Conservation (phyloP, 2,329 filamentous ascomycete species). For the Zelopaecilomyces penicillatus region DNA sequence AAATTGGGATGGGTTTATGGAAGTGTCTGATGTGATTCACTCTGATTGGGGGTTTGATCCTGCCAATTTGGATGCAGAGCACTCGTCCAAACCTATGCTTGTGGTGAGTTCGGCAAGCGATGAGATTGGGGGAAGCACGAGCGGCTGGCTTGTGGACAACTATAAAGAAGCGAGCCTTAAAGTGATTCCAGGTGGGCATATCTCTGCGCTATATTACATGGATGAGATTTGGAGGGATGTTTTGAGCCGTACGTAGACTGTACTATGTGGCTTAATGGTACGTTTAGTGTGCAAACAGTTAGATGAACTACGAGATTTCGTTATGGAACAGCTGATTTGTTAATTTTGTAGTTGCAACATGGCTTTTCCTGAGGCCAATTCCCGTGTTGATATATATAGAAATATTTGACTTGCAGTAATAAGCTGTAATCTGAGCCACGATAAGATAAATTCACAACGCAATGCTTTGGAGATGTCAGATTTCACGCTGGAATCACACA, state of each 20-base stretch:
- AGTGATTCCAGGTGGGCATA: conserved; percentile 13
- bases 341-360: too few species aligned
- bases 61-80: not conserved
- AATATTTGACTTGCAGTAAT: too few species aligned
- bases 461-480: too few species aligned
- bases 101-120: conserved; percentile 11
- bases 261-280: too few species aligned
- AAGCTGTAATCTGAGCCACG: too few species aligned
- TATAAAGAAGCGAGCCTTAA: conserved; percentile 10
- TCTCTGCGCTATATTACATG: conserved; percentile 14
- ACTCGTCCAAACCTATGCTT: conserved; percentile 13
- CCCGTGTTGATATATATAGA: too few species aligned
- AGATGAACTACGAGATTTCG: too few species aligned
- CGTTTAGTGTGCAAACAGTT: too few species aligned
- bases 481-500: too few species aligned
- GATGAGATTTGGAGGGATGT: conserved; percentile 14
- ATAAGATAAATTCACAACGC: too few species aligned
- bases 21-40: conserved; percentile 16
- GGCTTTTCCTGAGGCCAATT: too few species aligned
- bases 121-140: conserved; percentile 12
- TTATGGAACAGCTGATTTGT: too few species aligned
- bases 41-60: conserved; percentile 17
- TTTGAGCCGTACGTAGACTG: not conserved
- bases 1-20: conserved; percentile 17
- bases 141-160: conserved; percentile 13